Base-by-base conservation (phyloP, 192 early-diverging fungal species). In the Spinellus fusiger region DNA sequence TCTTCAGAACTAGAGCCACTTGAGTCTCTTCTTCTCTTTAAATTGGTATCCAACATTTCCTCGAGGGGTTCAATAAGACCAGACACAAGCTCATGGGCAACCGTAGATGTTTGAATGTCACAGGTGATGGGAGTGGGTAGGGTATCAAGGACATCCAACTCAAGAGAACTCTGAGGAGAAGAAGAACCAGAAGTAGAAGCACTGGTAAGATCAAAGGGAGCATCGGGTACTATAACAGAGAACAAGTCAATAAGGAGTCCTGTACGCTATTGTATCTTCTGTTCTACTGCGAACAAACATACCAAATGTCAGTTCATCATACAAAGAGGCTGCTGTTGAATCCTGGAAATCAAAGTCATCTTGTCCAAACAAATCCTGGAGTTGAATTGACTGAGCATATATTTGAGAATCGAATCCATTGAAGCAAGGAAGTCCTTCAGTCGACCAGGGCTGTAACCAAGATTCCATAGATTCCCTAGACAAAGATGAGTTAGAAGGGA, bases 251-350 rank as follows among this genome's bases (percentile, higher is more conserved):
- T 13, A 38, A 38, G 18, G 10, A 38, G 16, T 56, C 5, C 35
- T 25, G 9, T 13, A 25, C 5, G 20, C 16, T 32, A 2, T 3
- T 31, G 12, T 8, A 8, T 64, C 31, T 40, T 26, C n/a, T 15
- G 29, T 13, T 25, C n/a, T 31, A 9, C 3, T 48, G 27, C n/a
- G n/a, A n/a, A n/a, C n/a, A n/a, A n/a, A 26, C 55, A 54, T 69
- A 70, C 68, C 68, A 64, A 61, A 73, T 26, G 71, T 61, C 31
- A 73, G 31, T 60, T 73, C 71, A 65, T 73, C 71, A 56, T 73
- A 73, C 0, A 73, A 51, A 10, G 28, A 38, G 18, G 54, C 20
- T 5, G 58, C 29, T 29, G 49, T 54, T 2, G 61, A n/a, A 25
- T 46, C 35, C 25, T 51, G 46, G 40, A 56, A 49, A 23, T 44